Evolutionary conservation across 768 basidiomycete genomes (phyloP).

Genomic region (Lactarius sp.): DNA sequence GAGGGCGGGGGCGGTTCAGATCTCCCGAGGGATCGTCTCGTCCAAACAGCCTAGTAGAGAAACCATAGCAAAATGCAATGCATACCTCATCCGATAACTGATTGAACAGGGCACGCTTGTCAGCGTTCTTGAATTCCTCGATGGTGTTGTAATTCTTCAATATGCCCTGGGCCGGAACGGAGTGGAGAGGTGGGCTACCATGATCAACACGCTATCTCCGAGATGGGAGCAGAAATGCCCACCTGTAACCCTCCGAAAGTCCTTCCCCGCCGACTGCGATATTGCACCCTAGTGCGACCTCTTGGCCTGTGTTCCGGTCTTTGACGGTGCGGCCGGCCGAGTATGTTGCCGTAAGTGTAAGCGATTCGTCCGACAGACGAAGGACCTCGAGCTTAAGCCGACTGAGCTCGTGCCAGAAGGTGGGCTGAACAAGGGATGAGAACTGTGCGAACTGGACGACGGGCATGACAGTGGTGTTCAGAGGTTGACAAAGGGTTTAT

Average conservation of each 20-base stretch:
- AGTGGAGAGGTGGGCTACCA: constrained; percentile 42
- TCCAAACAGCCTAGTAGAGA: background rate
- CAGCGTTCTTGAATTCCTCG: constrained; percentile 87
- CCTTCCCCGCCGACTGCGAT: constrained; percentile 61
- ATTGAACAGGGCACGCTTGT: constrained; percentile 86
- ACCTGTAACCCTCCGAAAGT: constrained; percentile 44
- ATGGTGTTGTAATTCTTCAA: constrained; percentile 97
- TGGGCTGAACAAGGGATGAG: constrained; percentile 79
- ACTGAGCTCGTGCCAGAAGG: constrained; percentile 91
- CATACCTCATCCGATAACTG: constrained; percentile 60
- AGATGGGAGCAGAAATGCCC: constrained; percentile 33
- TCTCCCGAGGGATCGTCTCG: background rate
- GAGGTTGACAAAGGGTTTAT: background rate
- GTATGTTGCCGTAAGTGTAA: constrained; percentile 64
- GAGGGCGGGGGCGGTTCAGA: background rate
- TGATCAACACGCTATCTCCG: background rate
- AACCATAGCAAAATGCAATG: background rate
- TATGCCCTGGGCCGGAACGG: constrained; percentile 53
- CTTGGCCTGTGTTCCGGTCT: constrained; percentile 72
- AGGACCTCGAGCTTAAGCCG: constrained; percentile 87
- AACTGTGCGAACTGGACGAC: constrained; percentile 89
- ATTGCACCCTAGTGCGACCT: constrained; percentile 67
- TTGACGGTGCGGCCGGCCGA: constrained; percentile 62
- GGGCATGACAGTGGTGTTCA: constrained; percentile 37
- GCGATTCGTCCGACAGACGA: constrained; percentile 66